These are phyloP conservation scores for Quercus lobata DNA, from an alignment of 331 rosid genomes.

Conservation along the genomic window DNA sequence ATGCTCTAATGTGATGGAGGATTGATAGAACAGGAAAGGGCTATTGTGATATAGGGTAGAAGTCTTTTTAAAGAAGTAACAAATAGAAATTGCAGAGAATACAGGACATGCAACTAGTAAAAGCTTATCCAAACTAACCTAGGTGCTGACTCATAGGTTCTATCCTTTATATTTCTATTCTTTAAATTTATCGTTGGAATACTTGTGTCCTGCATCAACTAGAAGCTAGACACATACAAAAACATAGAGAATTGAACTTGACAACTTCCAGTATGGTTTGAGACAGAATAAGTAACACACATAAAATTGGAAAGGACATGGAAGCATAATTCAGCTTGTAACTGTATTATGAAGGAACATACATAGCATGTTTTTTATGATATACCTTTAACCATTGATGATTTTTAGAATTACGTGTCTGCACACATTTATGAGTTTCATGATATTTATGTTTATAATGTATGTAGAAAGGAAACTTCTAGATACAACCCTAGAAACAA, in stretches of 20 bases:
- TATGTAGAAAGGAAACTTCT: not conserved
- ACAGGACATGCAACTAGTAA: not conserved
- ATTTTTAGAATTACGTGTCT: not conserved
- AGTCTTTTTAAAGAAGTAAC: not conserved
- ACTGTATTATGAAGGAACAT: not conserved
- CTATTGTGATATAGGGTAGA: too few relatives aligned
- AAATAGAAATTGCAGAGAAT: too few relatives aligned
- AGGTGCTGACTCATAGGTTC: too few relatives aligned
- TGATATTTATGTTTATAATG: not conserved
- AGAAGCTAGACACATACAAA: not conserved
- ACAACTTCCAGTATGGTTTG: not conserved
- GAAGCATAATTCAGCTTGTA: not conserved
- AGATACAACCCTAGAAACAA: not conserved
- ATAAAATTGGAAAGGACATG: not conserved
- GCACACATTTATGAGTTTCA: not conserved
- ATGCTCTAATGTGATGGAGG: not conserved
- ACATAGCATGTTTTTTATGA: too few relatives aligned
- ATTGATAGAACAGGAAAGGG: not conserved
- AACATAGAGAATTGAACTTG: not conserved
- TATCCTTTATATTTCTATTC: too few relatives aligned
- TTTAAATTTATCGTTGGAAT: too few relatives aligned
- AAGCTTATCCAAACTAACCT: too few relatives aligned
- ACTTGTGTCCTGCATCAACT: not conserved
- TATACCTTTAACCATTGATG: not conserved
- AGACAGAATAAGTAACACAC: not conserved